A percentile compares a stretch with the other conserved stretches of the same genome.
Evolutionary conservation across 768 basidiomycete genomes (phyloP).

Genomic region (Tulasnella sp.): DNA sequence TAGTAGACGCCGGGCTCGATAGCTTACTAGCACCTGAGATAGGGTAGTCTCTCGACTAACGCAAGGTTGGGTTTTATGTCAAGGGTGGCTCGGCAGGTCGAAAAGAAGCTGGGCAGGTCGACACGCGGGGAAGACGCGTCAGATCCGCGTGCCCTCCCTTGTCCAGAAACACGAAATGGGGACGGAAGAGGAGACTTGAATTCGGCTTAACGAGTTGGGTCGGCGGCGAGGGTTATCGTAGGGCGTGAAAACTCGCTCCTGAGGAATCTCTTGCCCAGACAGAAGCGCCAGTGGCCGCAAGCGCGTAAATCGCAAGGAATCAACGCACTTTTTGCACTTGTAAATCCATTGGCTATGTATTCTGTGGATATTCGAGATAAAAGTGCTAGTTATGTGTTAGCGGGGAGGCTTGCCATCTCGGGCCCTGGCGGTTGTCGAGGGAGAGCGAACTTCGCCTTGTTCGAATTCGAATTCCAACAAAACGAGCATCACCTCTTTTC

Average conservation of each 20-base stretch:
- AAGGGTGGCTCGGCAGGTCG: neutral
- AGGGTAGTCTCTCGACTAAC: neutral
- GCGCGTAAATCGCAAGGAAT: neutral
- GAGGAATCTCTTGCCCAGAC: neutral
- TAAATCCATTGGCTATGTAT: neutral
- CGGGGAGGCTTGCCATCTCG: neutral
- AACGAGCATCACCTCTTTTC: neutral
- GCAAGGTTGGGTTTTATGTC: neutral
- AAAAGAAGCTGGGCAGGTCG: neutral
- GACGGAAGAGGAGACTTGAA: neutral
- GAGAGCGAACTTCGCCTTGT: neutral
- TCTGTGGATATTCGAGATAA: neutral
- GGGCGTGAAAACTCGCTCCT: neutral
- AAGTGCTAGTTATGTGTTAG: neutral
- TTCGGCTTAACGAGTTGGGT: neutral
- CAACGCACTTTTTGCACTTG: neutral
- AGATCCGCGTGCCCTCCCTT: neutral
- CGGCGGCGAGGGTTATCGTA: neutral
- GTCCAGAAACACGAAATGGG: neutral
- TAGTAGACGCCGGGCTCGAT: neutral
- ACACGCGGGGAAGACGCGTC: conserved; percentile 1
- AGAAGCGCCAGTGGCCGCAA: neutral
- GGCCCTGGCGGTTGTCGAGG: neutral
- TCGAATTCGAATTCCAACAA: conserved; percentile 8
- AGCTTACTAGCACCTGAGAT: neutral